Base-by-base conservation (phyloP, 2,329 filamentous ascomycete genomes). In the Herpotrichia juniperi region DNA sequence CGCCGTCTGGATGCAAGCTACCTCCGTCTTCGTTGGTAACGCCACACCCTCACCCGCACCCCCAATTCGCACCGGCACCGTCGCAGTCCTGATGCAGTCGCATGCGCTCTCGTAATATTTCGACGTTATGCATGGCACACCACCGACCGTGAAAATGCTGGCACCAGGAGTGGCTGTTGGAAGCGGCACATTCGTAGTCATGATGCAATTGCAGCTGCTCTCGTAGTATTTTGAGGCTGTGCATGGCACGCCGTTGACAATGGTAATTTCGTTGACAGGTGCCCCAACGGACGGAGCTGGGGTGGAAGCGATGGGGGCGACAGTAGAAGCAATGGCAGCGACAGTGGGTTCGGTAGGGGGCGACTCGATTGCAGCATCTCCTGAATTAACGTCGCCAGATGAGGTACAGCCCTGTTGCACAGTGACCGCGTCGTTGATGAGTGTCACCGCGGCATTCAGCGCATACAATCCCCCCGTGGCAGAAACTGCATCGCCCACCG, bases 391-490 rank as follows among this genome's bases (percentile, higher is more conserved):
- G n/a, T n/a, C n/a, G n/a, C n/a, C n/a, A n/a, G n/a, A n/a, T n/a
- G n/a, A n/a, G n/a, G n/a, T n/a, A n/a, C n/a, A n/a, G n/a, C n/a
- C n/a, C n/a, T n/a, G n/a, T n/a, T n/a, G n/a, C n/a, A n/a, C 22
- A n/a, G 30, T 24, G 16, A 58, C 37, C 19, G 2, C 12, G 39
- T 55, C 46, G 22, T 53, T 51, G 42, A 44, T 51, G 30, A 58
- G 48, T 6, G 56, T 56, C 31, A 58, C 44, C 10, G 46, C 56
- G 4, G 44, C 56, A 14, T 37, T 56, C n/a, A 58, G 7, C 4
- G 53, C 52, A 31, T 51, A 56, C 14, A 58, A 22, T 1, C 56
- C 53, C 19, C 56, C 56, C 24, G 39, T 31, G 11, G 51, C 48
- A 26, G 44, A 47, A 19, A 49, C 50, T 8, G 48, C 47, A n/a